A percentile compares a stretch with the other conserved stretches of the same genome.
Evolutionary conservation across 768 basidiomycete species (phyloP).

Genomic region (Russula earlei): DNA sequence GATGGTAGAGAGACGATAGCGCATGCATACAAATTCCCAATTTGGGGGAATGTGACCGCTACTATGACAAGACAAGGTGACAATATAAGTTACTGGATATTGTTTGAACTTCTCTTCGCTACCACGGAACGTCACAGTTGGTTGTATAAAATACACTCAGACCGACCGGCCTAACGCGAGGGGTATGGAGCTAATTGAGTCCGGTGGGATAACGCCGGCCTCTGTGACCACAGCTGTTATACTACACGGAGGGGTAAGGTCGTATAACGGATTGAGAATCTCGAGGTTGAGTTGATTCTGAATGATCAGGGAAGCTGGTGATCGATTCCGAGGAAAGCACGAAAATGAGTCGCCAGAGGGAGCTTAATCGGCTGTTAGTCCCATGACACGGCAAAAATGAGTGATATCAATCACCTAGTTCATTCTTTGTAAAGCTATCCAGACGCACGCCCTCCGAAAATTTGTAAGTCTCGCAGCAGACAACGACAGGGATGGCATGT

Average conservation of each 20-base stretch:
- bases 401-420: constrained; percentile 55
- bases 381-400: neutral
- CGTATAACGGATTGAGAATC: constrained; percentile 82
- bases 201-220: constrained; percentile 90
- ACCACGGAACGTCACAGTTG: neutral
- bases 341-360: constrained; percentile 29
- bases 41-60: neutral
- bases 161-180: constrained; percentile 43
- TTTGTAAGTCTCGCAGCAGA: constrained; percentile 98
- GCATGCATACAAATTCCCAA: neutral
- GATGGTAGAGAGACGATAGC: neutral
- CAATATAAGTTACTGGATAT: constrained; percentile 20
- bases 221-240: constrained; percentile 97
- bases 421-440: constrained; percentile 94
- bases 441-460: constrained; percentile 88
- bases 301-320: constrained; percentile 23
- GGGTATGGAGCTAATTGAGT: constrained; percentile 78
- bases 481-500: constrained; percentile 84
- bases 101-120: neutral
- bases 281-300: constrained; percentile 48
- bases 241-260: constrained; percentile 83
- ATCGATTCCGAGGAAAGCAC: constrained; percentile 27
- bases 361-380: constrained; percentile 19
- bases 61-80: constrained; percentile 6
- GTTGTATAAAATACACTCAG: constrained; percentile 12